Conservation (phyloP, 306 rosid genomes). For the Macrotyloma uniflorum region DNA sequence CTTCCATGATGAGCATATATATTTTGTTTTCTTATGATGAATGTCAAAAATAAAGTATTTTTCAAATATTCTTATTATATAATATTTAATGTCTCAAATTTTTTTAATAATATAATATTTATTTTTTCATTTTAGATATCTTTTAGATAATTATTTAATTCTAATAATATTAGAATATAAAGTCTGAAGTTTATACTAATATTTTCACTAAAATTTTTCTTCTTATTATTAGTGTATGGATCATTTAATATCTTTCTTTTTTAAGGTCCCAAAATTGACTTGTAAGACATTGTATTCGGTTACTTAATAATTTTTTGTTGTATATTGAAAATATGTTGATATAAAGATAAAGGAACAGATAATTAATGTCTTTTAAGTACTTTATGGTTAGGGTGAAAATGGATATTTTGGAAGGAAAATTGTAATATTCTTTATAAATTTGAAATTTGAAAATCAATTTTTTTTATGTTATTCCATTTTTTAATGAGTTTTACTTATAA, state of each 20-base stretch:
- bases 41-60: background rate
- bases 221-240: background rate
- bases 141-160: background rate
- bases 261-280: background rate
- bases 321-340: background rate
- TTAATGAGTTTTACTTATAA: background rate
- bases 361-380: background rate
- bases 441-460: too few relatives aligned
- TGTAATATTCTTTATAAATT: too few relatives aligned
- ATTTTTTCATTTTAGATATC: too few relatives aligned
- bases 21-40: background rate
- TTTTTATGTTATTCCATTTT: too few relatives aligned
- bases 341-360: background rate
- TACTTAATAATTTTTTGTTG: background rate
- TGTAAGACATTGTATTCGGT: background rate
- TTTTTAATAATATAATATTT: too few relatives aligned
- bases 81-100: too few relatives aligned
- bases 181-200: background rate
- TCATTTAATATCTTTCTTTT: background rate
- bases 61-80: too few relatives aligned
- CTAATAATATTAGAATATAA: background rate
- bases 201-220: background rate
- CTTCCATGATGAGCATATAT: background rate
- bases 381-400: background rate
- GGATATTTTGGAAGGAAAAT: too few relatives aligned